Evolutionary conservation across 2,329 filamentous ascomycete species (phyloP), one percentile per base, ranked within the genome.

Genomic region (Trichoderma simmonsii): DNA sequence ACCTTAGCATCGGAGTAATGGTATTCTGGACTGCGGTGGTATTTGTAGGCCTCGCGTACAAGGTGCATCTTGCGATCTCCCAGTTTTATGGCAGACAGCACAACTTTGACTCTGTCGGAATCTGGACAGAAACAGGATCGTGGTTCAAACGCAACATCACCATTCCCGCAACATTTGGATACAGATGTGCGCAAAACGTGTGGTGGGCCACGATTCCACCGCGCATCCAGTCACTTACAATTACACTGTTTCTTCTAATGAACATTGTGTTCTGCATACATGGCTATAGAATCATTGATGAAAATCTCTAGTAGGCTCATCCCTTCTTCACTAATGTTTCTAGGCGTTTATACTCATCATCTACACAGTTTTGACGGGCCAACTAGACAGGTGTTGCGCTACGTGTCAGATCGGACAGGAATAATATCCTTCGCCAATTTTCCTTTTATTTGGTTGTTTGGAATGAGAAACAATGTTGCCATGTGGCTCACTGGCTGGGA

Each of bases 401-500:
- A 90, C 70, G 82, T 89, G 0, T 87, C 88, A 0, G 89, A 92
- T 73, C 85, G 91, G 11, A 90, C 89, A 0, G 90, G 90, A 0
- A 86, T 90, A 36, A 84, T 93, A 28, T 87, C 89, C 0, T 88
- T 90, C 74, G 88, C 87, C 4, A 91, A 91, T 73, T 84, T 92
- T 7, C 88, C 89, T 0, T 76, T 91, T 3, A 81, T 92, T 0
- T 92, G 90, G 89, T 79, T 92, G 0, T 92, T 93, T 74, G 88
- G 87, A 0, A 88, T 88, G 77, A 84, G 91, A 11, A 93, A 93
- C 73, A 92, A 93, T 66, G 76, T 90, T 0, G 83, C 92, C 18
- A 82, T 92, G 70, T 91, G 88, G 88, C 77, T 89, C 0, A 92
- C 91, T 0, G 90, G 90, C 0, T 93, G 91, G 90, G 89, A 88